Conservation (phyloP, 164 flowering plant species). For the Vitis amurensis region DNA sequence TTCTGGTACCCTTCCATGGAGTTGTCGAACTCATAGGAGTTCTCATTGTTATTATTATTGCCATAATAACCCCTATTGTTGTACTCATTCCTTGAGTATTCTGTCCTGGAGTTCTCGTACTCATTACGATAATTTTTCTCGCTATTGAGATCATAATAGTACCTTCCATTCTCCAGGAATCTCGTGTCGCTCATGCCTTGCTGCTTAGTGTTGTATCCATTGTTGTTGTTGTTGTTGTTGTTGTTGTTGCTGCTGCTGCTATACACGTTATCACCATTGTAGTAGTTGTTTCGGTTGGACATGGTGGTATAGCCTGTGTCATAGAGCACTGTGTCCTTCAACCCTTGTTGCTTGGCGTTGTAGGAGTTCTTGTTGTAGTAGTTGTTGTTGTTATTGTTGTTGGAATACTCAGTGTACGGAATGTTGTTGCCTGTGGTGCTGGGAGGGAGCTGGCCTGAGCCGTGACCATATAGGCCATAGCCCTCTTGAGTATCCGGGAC, state of each 20-base stretch:
- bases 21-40: constrained; percentile 24
- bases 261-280: constrained; percentile 9
- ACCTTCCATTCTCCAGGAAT: constrained; percentile 53
- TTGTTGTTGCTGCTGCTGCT: too few species aligned
- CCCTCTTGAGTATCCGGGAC: constrained; percentile 35
- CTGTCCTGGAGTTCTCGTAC: constrained; percentile 8
- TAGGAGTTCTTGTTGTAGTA: constrained; percentile 16
- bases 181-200: constrained; percentile 37
- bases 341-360: constrained; percentile 14
- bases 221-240: too few species aligned
- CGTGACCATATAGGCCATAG: constrained; percentile 59
- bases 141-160: constrained; percentile 33
- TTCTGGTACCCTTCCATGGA: constrained; percentile 20
- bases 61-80: constrained; percentile 14
- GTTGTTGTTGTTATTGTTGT: constrained; percentile 1
- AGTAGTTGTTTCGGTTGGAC: constrained; percentile 13
- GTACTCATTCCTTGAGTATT: constrained; percentile 13
- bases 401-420: constrained; percentile 3
- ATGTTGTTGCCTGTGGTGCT: constrained; percentile 11
- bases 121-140: constrained; percentile 26
- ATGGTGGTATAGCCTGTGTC: constrained; percentile 5
- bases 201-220: constrained; percentile 3
- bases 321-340: constrained; percentile 5
- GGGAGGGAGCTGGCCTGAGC: constrained; percentile 25
- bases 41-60: constrained; percentile 23